phyloP scores from a whole-genome alignment of 345 rosid genomes.

The Boechera retrofracta region DNA sequence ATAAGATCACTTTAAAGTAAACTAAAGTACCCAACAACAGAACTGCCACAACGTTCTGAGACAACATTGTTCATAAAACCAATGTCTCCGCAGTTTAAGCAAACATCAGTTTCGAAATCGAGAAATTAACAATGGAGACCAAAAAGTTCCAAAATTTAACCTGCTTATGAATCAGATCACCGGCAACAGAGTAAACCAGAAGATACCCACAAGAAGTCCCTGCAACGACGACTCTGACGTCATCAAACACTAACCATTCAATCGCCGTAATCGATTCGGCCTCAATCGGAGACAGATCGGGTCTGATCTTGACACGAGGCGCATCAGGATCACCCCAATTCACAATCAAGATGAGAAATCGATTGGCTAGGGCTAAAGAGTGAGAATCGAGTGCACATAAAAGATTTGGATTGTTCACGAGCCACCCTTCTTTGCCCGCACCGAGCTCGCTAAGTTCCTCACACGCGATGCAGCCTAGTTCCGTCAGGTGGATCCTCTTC shows the following conservation, averaged over 20 bases:
- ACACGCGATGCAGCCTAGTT: constrained; percentile 87
- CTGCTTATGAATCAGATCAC: constrained; percentile 84
- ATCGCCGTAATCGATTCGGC: constrained; percentile 71
- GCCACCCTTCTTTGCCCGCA: constrained; percentile 97
- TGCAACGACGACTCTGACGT: constrained; percentile 63
- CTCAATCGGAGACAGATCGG: constrained; percentile 82
- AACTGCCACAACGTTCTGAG: constrained; percentile 19
- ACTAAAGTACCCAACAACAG: background rate
- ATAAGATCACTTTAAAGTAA: constrained; percentile 3
- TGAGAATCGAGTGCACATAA: constrained; percentile 76
- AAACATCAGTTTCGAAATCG: constrained; percentile 4
- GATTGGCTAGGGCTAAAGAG: constrained; percentile 73
- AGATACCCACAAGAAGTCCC: constrained; percentile 90
- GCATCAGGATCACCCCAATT: constrained; percentile 72
- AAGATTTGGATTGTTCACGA: constrained; percentile 63
- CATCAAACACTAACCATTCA: constrained; percentile 87
- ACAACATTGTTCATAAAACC: constrained; percentile 9
- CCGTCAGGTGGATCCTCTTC: constrained; percentile 71
- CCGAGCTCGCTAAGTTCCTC: constrained; percentile 79
- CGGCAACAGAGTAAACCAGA: constrained; percentile 66
- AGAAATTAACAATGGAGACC: background rate
- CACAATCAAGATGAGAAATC: constrained; percentile 56
- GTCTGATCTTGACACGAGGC: constrained; percentile 80
- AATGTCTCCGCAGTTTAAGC: background rate
- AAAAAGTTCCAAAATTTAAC: constrained; percentile 33